These are phyloP conservation scores for Jatropha podagrica DNA, from an alignment of 441 rosid species.

Conservation along the genomic window DNA sequence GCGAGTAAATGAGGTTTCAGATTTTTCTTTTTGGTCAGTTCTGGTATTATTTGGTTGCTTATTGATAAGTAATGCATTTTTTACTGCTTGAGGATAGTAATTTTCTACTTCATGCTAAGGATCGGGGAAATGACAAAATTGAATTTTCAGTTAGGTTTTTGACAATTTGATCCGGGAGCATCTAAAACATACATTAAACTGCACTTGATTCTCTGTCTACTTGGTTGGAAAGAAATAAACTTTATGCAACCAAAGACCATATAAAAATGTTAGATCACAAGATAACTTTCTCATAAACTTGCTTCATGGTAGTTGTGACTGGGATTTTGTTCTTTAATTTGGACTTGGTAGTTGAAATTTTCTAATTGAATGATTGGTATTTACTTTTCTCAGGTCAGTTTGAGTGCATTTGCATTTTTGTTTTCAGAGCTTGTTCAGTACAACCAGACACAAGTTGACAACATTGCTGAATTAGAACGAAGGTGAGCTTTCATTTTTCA, in stretches of 20 bases:
- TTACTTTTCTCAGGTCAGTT: constrained; percentile 63
- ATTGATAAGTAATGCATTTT: too few species aligned
- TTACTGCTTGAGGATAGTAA: not conserved
- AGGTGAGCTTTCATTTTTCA: constrained; percentile 42
- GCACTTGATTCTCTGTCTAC: too few species aligned
- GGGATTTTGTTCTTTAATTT: not conserved
- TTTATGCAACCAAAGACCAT: not conserved
- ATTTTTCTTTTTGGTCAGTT: not conserved
- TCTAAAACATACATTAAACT: not conserved
- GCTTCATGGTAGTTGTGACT: not conserved
- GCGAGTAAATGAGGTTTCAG: not conserved
- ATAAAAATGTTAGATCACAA: not conserved
- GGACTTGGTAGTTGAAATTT: not conserved
- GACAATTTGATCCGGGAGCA: not conserved
- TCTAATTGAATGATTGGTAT: constrained; percentile 1
- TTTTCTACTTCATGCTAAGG: not conserved
- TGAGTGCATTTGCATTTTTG: constrained; percentile 87
- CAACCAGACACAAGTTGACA: constrained; percentile 94
- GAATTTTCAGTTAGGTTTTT: not conserved
- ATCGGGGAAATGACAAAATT: not conserved
- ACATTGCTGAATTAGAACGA: constrained; percentile 87
- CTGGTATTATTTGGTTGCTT: not conserved
- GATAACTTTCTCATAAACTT: constrained; percentile 1
- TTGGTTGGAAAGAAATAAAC: not conserved
- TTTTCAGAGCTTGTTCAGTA: constrained; percentile 99